Evolutionary conservation across 805 yeast species (phyloP), one percentile per base, ranked within the genome.

Genomic region (Candida oleophila): DNA sequence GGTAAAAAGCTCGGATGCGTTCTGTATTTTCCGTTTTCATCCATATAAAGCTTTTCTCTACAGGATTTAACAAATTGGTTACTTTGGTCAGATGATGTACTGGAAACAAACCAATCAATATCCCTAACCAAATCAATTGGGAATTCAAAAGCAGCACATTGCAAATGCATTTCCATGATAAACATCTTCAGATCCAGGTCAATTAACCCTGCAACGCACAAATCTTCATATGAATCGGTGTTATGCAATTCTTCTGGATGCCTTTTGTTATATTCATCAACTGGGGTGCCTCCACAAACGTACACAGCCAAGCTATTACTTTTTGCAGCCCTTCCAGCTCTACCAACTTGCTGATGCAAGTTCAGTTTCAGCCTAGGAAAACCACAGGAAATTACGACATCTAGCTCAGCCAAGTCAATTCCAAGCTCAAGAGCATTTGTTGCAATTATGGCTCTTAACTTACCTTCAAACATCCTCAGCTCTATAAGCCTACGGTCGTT

Each of bases 371-470:
- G 87, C 18, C 82, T 70, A 0, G 99, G 99, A 52, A 94, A 94
- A 0, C 98, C 98, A 58, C 96, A 89, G 69, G 90, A 82, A 2
- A 94, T 67, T 0, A 91, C 98, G 0, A 96, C 90, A 64, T 94
- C 99, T 41, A 94, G 70, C 12, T 86, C 87, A 42, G 98, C 96
- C 50, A 94, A 86, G 71, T 94, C 99, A 43, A 94, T 88, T 49
- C 99, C 99, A 41, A 94, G 76, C 60, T 94, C 99, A 47, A 94
- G 69, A 0, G 99, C 99, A 65, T 91, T 90, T 0, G 99, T 94
- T 0, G 99, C 92, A 3, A 94, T 81, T 22, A 95, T 87, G 0
- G 96, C 97, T 48, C 84, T 74, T 22, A 94, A 65, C 45, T 83
- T 80, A 0, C 98, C 97, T 51, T 78, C 80, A 61, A 94, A 94